Evolutionary conservation across 2,329 filamentous ascomycete genomes (phyloP).

Genomic region (Zymoseptoria ardabiliae): DNA sequence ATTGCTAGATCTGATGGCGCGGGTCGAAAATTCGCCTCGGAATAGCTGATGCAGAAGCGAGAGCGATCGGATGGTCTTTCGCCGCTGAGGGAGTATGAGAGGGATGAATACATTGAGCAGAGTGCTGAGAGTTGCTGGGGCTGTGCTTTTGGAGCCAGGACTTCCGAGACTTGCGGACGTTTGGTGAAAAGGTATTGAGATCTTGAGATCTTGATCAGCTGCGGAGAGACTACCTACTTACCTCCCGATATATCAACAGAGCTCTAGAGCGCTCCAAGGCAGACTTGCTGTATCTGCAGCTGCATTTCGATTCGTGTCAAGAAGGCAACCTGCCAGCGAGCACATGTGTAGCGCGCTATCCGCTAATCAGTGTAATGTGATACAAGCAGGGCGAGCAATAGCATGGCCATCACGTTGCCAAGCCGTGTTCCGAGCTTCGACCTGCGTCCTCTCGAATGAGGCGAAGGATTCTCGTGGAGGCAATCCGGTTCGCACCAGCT

Average conservation of each 20-base stretch:
- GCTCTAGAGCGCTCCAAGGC: background rate
- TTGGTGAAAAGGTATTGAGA: background rate
- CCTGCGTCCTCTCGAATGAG: background rate
- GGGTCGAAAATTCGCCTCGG: constrained; percentile 1
- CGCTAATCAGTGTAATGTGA: background rate
- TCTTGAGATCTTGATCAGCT: background rate
- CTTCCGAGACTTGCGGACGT: background rate
- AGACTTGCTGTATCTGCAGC: background rate
- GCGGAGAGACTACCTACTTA: background rate
- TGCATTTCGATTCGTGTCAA: background rate
- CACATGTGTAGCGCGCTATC: background rate
- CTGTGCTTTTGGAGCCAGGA: background rate
- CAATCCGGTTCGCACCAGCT: background rate
- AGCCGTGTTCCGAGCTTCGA: background rate
- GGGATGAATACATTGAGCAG: constrained; percentile 3
- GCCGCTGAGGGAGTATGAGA: constrained; percentile 3
- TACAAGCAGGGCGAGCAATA: background rate
- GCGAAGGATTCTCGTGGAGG: background rate
- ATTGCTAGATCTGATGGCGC: constrained; percentile 3
- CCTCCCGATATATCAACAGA: background rate
- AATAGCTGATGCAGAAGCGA: background rate
- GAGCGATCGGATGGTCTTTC: constrained; percentile 1
- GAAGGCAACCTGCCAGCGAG: background rate
- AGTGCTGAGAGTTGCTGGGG: background rate
- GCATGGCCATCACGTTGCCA: background rate